Evolutionary conservation across 1,284 basidiomycete genomes (phyloP), one percentile per base, ranked within the genome.

Genomic region (Agroathelia rolfsii): DNA sequence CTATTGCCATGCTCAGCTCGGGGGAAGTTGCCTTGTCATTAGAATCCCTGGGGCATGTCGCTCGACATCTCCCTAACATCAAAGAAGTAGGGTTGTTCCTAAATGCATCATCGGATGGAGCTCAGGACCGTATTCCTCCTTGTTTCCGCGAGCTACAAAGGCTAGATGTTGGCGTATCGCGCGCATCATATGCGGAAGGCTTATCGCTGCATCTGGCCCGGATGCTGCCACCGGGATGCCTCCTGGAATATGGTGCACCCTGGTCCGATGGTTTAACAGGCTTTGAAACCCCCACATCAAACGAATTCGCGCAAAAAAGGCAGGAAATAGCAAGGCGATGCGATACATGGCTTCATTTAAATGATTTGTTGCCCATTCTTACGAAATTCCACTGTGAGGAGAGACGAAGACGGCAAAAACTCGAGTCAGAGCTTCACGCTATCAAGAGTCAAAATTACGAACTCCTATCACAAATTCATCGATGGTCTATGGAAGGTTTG

Each of bases 131-230:
- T 8, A 41, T 43, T 43, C 46, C 29, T 41, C 40, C 13, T 21
- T 21, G 23, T 29, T 72, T 75, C 47, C 35, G 44, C 8, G 40
- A 41, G 9, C 60, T 77, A 6, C 36, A 41, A 16, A 43, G 43
- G 4, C 50, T 79, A 7, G 56, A 56, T 11, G 45, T 76, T 36
- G 75, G 75, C 0, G 56, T 66, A 0, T 76, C 73, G 10, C 49
- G 53, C 28, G 62, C 70, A 18, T 27, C 42, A 2, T 58, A 64
- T 10, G 41, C 58, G 5, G 59, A 54, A 3, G 42, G 60, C 0
- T 62, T 67, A 17, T 63, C 72, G 9, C 55, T 70, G n/a, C 74
- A 68, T 43, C 56, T 79, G 35, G 69, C 66, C 37, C 59, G 61
- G 17, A 45, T 78, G 3, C 60, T 59, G 25, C 64, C 69, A 9